Conservation (phyloP, 805 yeast species). For the Saccharomycopsis vini region DNA sequence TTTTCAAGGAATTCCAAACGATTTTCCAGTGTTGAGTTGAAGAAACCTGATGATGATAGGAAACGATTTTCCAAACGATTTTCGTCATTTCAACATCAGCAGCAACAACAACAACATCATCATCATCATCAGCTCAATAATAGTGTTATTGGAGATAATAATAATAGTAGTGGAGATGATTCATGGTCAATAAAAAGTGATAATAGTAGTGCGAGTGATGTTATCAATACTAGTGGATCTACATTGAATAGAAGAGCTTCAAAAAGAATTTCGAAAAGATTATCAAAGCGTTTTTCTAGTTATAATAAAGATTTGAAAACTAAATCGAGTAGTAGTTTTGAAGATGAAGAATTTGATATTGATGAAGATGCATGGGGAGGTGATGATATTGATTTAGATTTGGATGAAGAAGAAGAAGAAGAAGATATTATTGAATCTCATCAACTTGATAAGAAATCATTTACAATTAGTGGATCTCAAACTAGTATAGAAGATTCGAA, state of each 20-base stretch:
- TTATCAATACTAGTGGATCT: background rate
- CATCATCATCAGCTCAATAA: conserved; percentile 1
- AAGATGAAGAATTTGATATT: conserved; percentile 7
- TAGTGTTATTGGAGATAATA: too few relatives aligned
- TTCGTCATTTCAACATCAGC: conserved; percentile 1
- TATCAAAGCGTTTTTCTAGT: conserved; percentile 17
- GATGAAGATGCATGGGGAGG: conserved; percentile 15
- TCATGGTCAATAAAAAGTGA: conserved; percentile 1
- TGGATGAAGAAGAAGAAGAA: conserved; percentile 1
- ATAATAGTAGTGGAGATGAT: conserved; percentile 2
- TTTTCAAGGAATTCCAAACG: background rate
- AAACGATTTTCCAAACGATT: conserved; percentile 14
- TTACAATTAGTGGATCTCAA: background rate
- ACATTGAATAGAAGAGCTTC: conserved; percentile 11
- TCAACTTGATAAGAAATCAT: background rate
- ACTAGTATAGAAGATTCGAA: conserved; percentile 1
- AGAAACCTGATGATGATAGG: conserved; percentile 13
- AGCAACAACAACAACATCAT: too few relatives aligned
- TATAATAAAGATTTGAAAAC: background rate
- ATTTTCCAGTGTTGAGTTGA: conserved; percentile 5
- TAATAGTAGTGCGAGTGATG: background rate
- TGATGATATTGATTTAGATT: conserved; percentile 6
- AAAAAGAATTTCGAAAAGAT: conserved; percentile 13
- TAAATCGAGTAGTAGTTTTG: conserved; percentile 12
- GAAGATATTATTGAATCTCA: background rate